Evolutionary conservation across 2,329 filamentous ascomycete species (phyloP).

Genomic region (Alternaria consortialis): DNA sequence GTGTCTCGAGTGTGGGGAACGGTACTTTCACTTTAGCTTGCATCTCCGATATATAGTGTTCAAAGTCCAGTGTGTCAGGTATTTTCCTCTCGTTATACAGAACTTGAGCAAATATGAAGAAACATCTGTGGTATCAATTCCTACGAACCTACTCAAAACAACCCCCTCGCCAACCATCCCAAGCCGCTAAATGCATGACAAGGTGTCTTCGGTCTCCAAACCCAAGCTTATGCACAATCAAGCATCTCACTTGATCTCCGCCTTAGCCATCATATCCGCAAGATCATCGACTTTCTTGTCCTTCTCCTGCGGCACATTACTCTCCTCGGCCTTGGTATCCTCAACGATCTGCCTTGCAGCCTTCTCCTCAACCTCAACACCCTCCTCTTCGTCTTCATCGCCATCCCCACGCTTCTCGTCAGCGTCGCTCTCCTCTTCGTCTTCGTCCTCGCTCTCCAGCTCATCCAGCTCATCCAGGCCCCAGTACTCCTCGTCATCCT

Average conservation of each 20-base stretch:
- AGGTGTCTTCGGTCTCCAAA: background rate
- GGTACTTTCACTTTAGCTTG: background rate
- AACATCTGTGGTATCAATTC: slow-evolving; percentile 15
- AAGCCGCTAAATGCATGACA: slow-evolving; percentile 19
- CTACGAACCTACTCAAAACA: background rate
- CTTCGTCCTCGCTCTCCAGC: slow-evolving; percentile 84
- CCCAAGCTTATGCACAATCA: background rate
- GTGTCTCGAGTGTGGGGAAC: no score
- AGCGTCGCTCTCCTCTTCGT: slow-evolving; percentile 76
- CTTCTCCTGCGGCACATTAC: slow-evolving; percentile 75
- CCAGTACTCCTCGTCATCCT: slow-evolving; percentile 63
- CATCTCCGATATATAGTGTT: background rate
- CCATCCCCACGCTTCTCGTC: slow-evolving; percentile 68
- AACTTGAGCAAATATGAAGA: background rate
- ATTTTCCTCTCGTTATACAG: background rate
- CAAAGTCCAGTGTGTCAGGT: background rate
- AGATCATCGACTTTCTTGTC: slow-evolving; percentile 84
- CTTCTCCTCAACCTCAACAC: slow-evolving; percentile 55
- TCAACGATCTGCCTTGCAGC: slow-evolving; percentile 66
- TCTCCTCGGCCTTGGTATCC: slow-evolving; percentile 76
- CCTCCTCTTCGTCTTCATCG: slow-evolving; percentile 74
- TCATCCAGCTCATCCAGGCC: slow-evolving; percentile 73
- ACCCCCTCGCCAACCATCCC: background rate
- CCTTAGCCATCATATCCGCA: slow-evolving; percentile 78
- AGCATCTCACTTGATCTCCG: slow-evolving; percentile 52